Evolutionary conservation across 2,329 filamentous ascomycete genomes (phyloP).

Genomic region (Aureobasidium leucospermi): DNA sequence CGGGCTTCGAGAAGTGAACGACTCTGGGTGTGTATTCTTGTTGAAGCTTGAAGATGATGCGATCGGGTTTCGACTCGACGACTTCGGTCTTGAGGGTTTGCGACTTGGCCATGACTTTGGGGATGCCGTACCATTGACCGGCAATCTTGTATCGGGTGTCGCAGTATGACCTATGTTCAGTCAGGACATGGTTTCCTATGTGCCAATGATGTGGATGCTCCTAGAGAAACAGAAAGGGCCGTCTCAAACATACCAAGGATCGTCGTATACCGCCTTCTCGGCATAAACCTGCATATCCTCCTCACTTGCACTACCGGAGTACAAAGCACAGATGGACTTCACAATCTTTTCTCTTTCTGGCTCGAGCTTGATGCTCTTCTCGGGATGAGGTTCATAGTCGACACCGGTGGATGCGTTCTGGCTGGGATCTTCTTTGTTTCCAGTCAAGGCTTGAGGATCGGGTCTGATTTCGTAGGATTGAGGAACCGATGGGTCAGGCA

Average conservation of each 20-base stretch:
- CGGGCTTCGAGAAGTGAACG: conserved; percentile 30
- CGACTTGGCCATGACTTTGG: conserved; percentile 34
- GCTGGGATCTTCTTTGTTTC: conserved; percentile 19
- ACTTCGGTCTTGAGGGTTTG: conserved; percentile 37
- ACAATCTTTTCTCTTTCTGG: conserved; percentile 35
- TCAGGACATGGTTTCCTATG: conserved; percentile 35
- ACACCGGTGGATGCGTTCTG: conserved; percentile 25
- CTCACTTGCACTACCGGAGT: conserved; percentile 41
- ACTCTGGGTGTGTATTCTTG: conserved; percentile 41
- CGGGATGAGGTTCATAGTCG: conserved; percentile 38
- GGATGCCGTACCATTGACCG: conserved; percentile 24
- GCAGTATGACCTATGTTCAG: conserved; percentile 29
- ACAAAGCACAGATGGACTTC: conserved; percentile 37
- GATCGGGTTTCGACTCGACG: conserved; percentile 30
- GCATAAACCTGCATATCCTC: conserved; percentile 45
- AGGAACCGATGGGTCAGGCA: conserved; percentile 11
- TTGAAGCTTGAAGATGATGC: conserved; percentile 42
- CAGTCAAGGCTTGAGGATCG: conserved; percentile 25
- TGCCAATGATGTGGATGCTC: conserved; percentile 29
- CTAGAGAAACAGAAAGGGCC: no score
- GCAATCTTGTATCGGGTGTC: conserved; percentile 45
- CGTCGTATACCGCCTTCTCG: conserved; percentile 40
- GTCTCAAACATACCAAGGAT: conserved; percentile 30
- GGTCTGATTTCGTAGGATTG: conserved; percentile 18
- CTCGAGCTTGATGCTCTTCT: conserved; percentile 28